These are phyloP conservation scores for Neofusicoccum parvum DNA, from an alignment of 2,329 filamentous ascomycete species.

Conservation along the genomic window DNA sequence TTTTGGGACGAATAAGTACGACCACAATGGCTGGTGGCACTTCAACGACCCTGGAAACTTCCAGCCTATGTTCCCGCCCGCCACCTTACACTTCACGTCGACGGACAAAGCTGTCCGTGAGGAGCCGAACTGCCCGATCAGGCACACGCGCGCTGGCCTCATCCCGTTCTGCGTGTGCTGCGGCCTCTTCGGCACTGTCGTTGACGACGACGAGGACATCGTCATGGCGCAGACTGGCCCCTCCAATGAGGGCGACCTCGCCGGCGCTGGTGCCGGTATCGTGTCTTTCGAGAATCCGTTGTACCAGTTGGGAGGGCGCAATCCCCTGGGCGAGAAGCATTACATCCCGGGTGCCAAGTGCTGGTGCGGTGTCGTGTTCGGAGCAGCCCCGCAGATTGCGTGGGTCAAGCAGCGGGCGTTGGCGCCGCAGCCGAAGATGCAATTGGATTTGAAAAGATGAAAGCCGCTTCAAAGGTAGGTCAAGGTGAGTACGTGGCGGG, in stretches of 20 bases:
- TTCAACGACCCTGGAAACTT: conserved; percentile 5
- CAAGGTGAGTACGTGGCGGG: background rate
- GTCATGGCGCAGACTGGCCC: conserved; percentile 6
- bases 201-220: background rate
- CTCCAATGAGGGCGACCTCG: background rate
- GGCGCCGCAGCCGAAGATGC: background rate
- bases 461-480: background rate
- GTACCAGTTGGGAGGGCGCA: background rate
- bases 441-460: background rate
- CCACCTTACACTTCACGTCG: background rate
- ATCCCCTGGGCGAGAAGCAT: background rate
- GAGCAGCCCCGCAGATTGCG: background rate
- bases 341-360: background rate
- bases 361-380: background rate
- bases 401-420: background rate
- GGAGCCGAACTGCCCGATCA: background rate
- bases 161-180: background rate
- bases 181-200: background rate
- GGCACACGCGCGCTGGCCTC: background rate
- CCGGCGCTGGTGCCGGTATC: background rate
- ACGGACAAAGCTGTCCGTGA: background rate
- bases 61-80: conserved; percentile 3
- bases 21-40: background rate
- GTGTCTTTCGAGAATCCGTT: background rate
- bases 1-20: background rate